These are phyloP conservation scores for Malassezia cuniculi DNA, from an alignment of 1,284 basidiomycete genomes.

Conservation along the genomic window DNA sequence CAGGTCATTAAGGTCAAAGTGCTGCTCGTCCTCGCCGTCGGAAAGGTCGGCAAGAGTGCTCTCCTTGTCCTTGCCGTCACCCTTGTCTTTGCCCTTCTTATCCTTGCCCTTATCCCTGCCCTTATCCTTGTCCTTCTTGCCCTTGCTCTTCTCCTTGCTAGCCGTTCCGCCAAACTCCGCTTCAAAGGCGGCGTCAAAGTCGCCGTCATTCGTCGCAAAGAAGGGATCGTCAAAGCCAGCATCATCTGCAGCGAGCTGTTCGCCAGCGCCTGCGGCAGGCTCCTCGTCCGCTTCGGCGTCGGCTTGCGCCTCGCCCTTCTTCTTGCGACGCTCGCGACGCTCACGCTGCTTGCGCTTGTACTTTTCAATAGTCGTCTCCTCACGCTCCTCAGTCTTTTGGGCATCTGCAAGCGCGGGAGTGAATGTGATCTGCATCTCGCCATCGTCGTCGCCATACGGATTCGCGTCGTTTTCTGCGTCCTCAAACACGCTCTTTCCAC, in stretches of 20 bases:
- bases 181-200: constrained; percentile 36
- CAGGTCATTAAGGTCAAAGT: constrained; percentile 85
- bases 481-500: constrained; percentile 22
- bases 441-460: constrained; percentile 17
- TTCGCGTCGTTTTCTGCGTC: constrained; percentile 25
- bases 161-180: constrained; percentile 46
- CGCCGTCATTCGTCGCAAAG: constrained; percentile 46
- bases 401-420: constrained; percentile 37
- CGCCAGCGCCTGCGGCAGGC: not conserved
- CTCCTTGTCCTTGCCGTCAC: constrained; percentile 3
- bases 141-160: constrained; percentile 50
- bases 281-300: constrained; percentile 8
- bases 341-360: constrained; percentile 42
- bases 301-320: constrained; percentile 3
- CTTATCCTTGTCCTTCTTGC: constrained; percentile 12
- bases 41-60: constrained; percentile 7
- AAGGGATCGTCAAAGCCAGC: constrained; percentile 51
- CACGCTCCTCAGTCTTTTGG: constrained; percentile 17
- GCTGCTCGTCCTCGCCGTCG: constrained; percentile 46
- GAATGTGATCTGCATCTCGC: constrained; percentile 43
- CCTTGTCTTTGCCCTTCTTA: constrained; percentile 5
- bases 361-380: constrained; percentile 43
- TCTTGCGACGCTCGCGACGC: constrained; percentile 33
- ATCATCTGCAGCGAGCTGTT: constrained; percentile 8
- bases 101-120: constrained; percentile 11